Conservation (phyloP, 768 basidiomycete species). For the Panaeolus papilionaceus region DNA sequence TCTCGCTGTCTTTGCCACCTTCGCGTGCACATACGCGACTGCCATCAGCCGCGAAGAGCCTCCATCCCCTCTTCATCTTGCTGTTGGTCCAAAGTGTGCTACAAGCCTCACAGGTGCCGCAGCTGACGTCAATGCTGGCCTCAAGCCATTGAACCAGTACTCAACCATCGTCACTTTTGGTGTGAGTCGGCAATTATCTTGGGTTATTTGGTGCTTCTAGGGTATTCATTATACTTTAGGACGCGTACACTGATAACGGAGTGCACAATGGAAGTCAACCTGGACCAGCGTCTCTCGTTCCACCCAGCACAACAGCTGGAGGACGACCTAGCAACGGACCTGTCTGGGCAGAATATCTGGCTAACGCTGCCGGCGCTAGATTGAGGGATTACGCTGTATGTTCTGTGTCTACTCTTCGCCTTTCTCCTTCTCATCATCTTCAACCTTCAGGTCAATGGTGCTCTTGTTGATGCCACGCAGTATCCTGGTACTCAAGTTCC, state of each 20-base stretch:
- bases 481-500: slow-evolving; percentile 24
- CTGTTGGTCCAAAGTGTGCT: slow-evolving; percentile 52
- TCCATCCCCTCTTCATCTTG: slow-evolving; percentile 39
- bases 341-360: slow-evolving; percentile 57
- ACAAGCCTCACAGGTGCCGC: slow-evolving; percentile 39
- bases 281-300: slow-evolving; percentile 44
- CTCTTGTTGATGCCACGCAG: slow-evolving; percentile 33
- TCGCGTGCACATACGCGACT: slow-evolving; percentile 9
- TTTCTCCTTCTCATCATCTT: background rate
- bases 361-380: slow-evolving; percentile 42
- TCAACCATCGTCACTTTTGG: slow-evolving; percentile 61
- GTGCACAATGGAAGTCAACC: slow-evolving; percentile 51
- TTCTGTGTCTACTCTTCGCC: background rate
- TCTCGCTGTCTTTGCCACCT: slow-evolving; percentile 1
- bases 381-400: slow-evolving; percentile 59
- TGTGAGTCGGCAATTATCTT: slow-evolving; percentile 34
- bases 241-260: slow-evolving; percentile 51
- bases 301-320: slow-evolving; percentile 53
- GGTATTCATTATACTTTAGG: slow-evolving; percentile 30
- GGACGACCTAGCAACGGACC: slow-evolving; percentile 57
- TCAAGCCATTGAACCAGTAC: slow-evolving; percentile 37
- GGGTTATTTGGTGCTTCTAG: background rate
- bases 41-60: background rate
- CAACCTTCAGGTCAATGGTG: slow-evolving; percentile 29
- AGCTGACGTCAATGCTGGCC: slow-evolving; percentile 56